Base-by-base conservation (phyloP, 2,329 filamentous ascomycete genomes). In the Ophioceras dolichostomum region DNA sequence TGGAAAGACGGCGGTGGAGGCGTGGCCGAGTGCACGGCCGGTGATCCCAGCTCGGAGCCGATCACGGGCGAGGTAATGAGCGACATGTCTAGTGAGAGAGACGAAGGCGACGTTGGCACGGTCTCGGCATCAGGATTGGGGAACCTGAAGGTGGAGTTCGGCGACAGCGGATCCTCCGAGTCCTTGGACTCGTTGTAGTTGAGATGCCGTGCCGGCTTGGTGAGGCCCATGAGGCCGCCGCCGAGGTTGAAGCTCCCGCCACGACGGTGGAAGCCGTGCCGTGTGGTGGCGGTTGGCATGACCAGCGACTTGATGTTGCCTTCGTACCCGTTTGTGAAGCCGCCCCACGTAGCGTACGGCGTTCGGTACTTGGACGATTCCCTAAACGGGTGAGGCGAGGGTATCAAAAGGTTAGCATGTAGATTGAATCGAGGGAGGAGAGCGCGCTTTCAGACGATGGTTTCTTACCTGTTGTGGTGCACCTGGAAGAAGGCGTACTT, bases 261-360 rank as follows among this genome's bases (percentile, higher is more conserved):
- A 20, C 43, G 42, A 40, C 13, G 39, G 37, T 20, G 44, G 40
- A 6, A 43, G 41, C 6, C 28, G 17, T 2, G 33, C 38, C 14
- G 39, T 38, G 13, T 41, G 42, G 4, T 39, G 37, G 28, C 32
- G 38, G 37, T 40, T 41, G 34, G 40, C 9, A 36, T 32, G 17
- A 41, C 32, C 22, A 39, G 37, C 14, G 62, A 61, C 34, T 60
- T 57, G 14, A 67, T 42, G 34, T 67, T 67, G 16, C 68, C 70
- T 50, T 76, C 70, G 39, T 76, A 76, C 4, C 71, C 72, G 42
- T 78, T 78, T 24, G 68, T 73, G 45, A 77, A 77, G 0, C 73
- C 74, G 18, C 69, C 67, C 56, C 59, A 64, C 2, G 62, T 58
- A 13, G 68, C 64, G 48, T 79, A 79, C 1, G 75, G 75, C 4